Conservation (phyloP, 106 monocot genomes). For the Dendrobium nobile region DNA sequence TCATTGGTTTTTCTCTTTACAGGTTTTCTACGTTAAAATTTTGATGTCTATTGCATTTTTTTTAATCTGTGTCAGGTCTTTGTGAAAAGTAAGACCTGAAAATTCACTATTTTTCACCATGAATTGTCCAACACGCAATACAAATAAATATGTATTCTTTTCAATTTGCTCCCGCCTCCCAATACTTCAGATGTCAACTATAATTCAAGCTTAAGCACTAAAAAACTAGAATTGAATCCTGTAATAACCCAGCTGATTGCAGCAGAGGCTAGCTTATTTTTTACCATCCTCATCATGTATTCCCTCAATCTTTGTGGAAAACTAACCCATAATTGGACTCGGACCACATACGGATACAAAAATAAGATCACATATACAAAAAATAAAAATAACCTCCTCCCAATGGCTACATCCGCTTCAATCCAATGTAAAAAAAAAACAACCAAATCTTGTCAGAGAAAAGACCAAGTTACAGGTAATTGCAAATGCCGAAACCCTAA, state of each 20-base stretch:
- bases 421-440: neutral
- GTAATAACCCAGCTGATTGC: neutral
- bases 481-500: conserved; percentile 1
- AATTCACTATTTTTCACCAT: too few relatives aligned
- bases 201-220: neutral
- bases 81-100: too few relatives aligned
- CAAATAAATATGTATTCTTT: neutral
- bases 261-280: neutral
- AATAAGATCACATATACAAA: neutral
- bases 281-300: neutral
- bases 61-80: too few relatives aligned
- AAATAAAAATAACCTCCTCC: neutral
- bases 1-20: too few relatives aligned
- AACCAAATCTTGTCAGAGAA: neutral
- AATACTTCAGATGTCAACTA: neutral
- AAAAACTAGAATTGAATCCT: neutral
- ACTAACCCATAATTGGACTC: neutral
- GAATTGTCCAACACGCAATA: neutral
- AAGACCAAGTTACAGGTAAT: neutral
- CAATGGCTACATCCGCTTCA: neutral
- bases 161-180: neutral
- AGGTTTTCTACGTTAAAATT: too few relatives aligned
- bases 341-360: neutral
- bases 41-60: too few relatives aligned
- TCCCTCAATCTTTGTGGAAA: neutral